Base-by-base conservation (phyloP, 176 grass and related monocot species). In the Puccinellia tenuiflora region DNA sequence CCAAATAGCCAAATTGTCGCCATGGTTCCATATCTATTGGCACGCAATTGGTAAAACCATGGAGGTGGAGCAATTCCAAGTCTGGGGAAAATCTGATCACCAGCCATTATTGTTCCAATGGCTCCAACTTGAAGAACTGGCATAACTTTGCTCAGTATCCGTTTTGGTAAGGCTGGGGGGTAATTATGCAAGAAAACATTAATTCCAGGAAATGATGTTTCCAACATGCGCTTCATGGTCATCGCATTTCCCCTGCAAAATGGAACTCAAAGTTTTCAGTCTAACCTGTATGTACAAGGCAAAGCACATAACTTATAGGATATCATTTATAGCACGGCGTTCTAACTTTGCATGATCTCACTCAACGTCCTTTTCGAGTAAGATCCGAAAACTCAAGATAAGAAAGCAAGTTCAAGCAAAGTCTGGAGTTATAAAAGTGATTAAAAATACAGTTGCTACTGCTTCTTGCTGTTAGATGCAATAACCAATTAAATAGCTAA, bases 1-100 rank as follows among this genome's bases (percentile, higher is more conserved):
- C 96, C 93, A 81, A 93, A 82, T 22, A 95, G 74, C 96, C 96
- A 95, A 72, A 92, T 95, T 66, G 92, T 74, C 5, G 91, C 93
- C 87, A 95, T 95, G 15, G 92, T 88, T 86, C 95, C 95, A 91
- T 95, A 98, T 85, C 68, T 91, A 90, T 98, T 98, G 37, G 91
- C 89, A 47, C 85, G 96, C 24, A 96, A 48, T 1, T 47, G 73
- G 53, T 90, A 85, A 77, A 90, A 95, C 89, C 83, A 93, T 75
- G 91, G 87, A 60, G 96, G 96, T 55, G 90, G 85, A 34, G 72
- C 73, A 84, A 99, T 99, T 65, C 93, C 96, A 68, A 96, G 56
- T 43, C 91, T 95, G 15, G 96, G 93, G 50, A 96, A 99, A 57
- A 99, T 99, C 50, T 99, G 96, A 28, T 99, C 93, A 48, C 96